phyloP scores from a whole-genome alignment of 2,329 filamentous ascomycete species.

The Cryphonectria carpinicola region DNA sequence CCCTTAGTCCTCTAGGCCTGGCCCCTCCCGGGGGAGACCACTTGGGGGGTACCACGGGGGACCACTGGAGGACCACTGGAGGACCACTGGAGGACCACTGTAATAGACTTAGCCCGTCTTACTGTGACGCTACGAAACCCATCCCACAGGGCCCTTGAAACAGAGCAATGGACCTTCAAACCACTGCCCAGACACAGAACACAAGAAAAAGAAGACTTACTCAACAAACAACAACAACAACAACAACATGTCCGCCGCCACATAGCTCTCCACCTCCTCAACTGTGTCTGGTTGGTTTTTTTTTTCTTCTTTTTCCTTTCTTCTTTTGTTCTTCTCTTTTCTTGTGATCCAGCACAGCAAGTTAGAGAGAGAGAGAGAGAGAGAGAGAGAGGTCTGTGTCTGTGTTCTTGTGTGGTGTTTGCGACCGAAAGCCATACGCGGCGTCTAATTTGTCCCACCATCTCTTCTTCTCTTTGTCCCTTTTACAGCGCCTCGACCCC shows the following conservation, averaged over 20 bases:
- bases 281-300: not conserved
- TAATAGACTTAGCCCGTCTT: conserved; percentile 1
- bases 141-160: conserved; percentile 16
- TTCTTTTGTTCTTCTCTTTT: not conserved
- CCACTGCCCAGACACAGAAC: conserved; percentile 1
- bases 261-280: not conserved
- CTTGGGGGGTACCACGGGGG: not conserved
- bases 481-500: not conserved
- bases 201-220: not conserved
- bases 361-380: not conserved
- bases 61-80: not conserved
- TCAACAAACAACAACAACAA: not conserved
- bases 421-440: conserved; percentile 1
- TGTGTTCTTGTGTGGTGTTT: not conserved
- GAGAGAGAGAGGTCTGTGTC: not conserved
- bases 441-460: not conserved
- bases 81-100: not conserved
- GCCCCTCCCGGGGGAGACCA: not conserved
- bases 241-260: conserved; percentile 6
- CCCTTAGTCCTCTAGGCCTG: no score
- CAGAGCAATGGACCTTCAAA: conserved; percentile 13
- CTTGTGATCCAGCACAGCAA: not conserved
- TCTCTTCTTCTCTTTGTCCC: conserved; percentile 15
- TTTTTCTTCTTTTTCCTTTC: not conserved
- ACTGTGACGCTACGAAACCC: conserved; percentile 9